These are phyloP conservation scores for Alloteropsis semialata DNA, from an alignment of 176 grass and related monocot genomes.

Conservation along the genomic window DNA sequence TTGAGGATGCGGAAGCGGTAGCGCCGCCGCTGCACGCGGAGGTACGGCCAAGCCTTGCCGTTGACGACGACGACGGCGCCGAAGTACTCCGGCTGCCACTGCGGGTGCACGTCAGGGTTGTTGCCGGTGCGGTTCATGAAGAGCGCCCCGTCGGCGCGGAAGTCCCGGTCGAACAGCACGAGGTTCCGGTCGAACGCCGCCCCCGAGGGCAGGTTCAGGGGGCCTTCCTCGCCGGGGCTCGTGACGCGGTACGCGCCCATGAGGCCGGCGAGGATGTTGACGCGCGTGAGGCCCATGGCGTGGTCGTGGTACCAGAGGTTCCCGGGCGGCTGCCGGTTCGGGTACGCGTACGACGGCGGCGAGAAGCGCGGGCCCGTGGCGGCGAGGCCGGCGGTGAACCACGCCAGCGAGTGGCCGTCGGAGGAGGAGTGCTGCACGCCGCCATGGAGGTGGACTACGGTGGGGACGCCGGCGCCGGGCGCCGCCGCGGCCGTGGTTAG, in stretches of 20 bases:
- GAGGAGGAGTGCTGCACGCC: constrained; percentile 74
- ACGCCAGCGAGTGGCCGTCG: constrained; percentile 67
- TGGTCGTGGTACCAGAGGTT: constrained; percentile 92
- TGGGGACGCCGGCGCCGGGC: constrained; percentile 46
- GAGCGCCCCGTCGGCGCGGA: constrained; percentile 43
- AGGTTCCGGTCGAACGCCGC: constrained; percentile 46
- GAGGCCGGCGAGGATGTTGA: constrained; percentile 78
- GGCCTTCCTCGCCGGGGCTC: constrained; percentile 2
- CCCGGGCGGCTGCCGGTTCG: constrained; percentile 57
- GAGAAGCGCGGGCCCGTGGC: constrained; percentile 47
- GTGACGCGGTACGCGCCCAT: constrained; percentile 54
- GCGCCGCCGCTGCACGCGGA: constrained; percentile 50
- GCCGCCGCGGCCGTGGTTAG: not conserved
- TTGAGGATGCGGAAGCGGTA: constrained; percentile 81
- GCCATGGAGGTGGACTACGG: constrained; percentile 86
- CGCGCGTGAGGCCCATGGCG: constrained; percentile 67
- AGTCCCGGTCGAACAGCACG: constrained; percentile 63
- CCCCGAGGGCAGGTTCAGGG: constrained; percentile 42
- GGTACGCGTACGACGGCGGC: constrained; percentile 41
- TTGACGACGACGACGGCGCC: constrained; percentile 50
- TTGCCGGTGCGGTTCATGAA: constrained; percentile 77
- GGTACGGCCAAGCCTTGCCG: constrained; percentile 76
- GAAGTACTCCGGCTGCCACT: constrained; percentile 95
- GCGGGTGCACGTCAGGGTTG: constrained; percentile 61
- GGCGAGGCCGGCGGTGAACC: constrained; percentile 57